Conservation (phyloP, 169 alveolate genomes). For the Eimeria mitis region DNA sequence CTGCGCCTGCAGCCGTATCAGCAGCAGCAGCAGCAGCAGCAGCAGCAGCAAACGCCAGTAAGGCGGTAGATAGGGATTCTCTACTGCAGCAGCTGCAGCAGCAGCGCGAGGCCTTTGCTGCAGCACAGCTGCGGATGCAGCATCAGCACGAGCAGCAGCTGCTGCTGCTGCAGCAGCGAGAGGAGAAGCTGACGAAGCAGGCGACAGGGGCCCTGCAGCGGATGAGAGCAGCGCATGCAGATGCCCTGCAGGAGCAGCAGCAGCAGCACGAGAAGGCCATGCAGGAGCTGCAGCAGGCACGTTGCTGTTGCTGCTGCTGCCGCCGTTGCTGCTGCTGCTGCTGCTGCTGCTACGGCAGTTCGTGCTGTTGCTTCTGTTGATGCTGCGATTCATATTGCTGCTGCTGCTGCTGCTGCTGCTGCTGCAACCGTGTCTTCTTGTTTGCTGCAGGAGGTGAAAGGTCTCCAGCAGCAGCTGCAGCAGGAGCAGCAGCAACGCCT, state of each 20-base stretch:
- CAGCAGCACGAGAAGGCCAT: constrained; percentile 23
- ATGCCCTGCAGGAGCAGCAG: constrained; percentile 35
- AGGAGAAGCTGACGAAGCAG: neutral
- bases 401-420: constrained; percentile 17
- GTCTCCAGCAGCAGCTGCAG: constrained; percentile 66
- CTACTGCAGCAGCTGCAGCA: constrained; percentile 29
- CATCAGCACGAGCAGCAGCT: constrained; percentile 22
- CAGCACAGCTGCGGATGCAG: neutral
- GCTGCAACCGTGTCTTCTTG: neutral
- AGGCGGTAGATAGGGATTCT: neutral
- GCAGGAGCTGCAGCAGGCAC: constrained; percentile 20
- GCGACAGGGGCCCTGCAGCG: constrained; percentile 26
- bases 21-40: neutral
- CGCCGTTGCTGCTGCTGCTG: neutral
- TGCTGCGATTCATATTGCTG: neutral
- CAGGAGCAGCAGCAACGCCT: constrained; percentile 48
- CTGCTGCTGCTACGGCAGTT: neutral
- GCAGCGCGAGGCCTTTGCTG: constrained; percentile 36
- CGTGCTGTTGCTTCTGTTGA: neutral
- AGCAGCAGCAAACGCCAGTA: neutral
- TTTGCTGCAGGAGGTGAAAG: neutral
- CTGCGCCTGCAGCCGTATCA: no score
- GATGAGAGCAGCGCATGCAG: neutral
- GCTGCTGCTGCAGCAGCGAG: neutral
- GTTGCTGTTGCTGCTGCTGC: constrained; percentile 28